These are phyloP conservation scores for Trichoderma aggressivum DNA, from an alignment of 2,329 filamentous ascomycete species.

Conservation along the genomic window DNA sequence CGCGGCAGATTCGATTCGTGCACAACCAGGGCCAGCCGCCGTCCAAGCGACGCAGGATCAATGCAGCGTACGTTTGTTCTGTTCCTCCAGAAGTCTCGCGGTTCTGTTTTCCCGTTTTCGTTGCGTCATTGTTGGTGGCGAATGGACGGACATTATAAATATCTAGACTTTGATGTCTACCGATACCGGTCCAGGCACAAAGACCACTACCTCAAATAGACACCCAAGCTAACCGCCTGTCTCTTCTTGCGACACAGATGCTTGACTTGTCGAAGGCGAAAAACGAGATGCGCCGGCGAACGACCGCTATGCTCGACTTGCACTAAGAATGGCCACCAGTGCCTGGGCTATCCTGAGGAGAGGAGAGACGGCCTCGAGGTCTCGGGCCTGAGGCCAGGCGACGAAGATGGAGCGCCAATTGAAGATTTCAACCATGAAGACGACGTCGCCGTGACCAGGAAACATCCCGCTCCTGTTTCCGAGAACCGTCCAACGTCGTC, in stretches of 20 bases:
- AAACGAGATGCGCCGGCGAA: conserved; percentile 72
- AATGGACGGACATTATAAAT: neutral
- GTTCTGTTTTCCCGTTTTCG: neutral
- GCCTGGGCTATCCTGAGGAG: conserved; percentile 62
- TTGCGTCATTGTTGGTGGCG: neutral
- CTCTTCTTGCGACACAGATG: conserved; percentile 45
- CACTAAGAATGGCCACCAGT: conserved; percentile 65
- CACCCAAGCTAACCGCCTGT: neutral
- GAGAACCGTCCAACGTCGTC: conserved; percentile 1
- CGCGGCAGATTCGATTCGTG: conserved; percentile 71
- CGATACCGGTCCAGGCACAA: neutral
- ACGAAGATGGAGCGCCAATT: conserved; percentile 19
- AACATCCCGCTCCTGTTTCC: neutral
- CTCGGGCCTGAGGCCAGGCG: conserved; percentile 23
- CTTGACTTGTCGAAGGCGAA: conserved; percentile 70
- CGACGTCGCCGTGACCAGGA: neutral
- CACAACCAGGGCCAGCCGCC: conserved; percentile 79
- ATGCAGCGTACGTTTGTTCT: conserved; percentile 65
- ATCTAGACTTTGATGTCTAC: neutral
- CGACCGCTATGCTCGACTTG: conserved; percentile 70
- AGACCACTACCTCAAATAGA: neutral
- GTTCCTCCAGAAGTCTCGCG: neutral
- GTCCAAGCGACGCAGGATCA: conserved; percentile 74
- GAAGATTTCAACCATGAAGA: conserved; percentile 17
- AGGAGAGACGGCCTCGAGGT: conserved; percentile 41